Base-by-base conservation (phyloP, 257 asterid species). In the Nicotiana benthamiana region DNA sequence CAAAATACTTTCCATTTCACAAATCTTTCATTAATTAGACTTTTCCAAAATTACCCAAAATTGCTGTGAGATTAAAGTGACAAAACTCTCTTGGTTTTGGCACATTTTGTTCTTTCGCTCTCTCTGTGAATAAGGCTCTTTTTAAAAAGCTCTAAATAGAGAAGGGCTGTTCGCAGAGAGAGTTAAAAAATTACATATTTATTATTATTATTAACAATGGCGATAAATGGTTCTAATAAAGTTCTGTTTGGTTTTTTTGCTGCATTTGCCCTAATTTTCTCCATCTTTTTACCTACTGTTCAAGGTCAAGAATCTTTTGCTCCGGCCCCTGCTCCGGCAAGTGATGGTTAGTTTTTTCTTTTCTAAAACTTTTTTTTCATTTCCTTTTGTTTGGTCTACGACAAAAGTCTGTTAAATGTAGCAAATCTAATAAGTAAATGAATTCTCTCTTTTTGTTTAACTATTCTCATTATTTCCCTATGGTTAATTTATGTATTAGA, bases 321-420 rank as follows among this genome's bases (percentile, higher is more conserved):
- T 80, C 95, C 95, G 5, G 90, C 93, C 46, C 95, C 95, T 17
- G 87, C 94, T 28, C 95, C 97, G 3, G 70, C 93, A 2, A 90
- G 91, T 68, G 94, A 93, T 82, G 97, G 97, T 93, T 8, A 46
- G 84, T 68, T 72, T 75, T 40, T 40, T 40, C 3, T 40, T 40
- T 40, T 40, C 2, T 30, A 20, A 3, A 28, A 52, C 20, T 8
- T 22, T 4, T 11, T 24, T 62, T 12, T 10, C 2, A 1, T 62
- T 62, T 4, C 0, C 2, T 0, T 7, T 40, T 40, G 48, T 40
- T 40, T 8, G 11, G 48, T 40, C 1, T 36, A 7, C 10, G 46
- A 36, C 1, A 6, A 34, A 34, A 34, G 40, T 6, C 40, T 5
- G 8, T 1, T 8, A 36, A 36, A 36, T 6, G 9, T 6, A 36